Evolutionary conservation across 1,139 yeast species (phyloP).

Genomic region (Candida glucosophila): DNA sequence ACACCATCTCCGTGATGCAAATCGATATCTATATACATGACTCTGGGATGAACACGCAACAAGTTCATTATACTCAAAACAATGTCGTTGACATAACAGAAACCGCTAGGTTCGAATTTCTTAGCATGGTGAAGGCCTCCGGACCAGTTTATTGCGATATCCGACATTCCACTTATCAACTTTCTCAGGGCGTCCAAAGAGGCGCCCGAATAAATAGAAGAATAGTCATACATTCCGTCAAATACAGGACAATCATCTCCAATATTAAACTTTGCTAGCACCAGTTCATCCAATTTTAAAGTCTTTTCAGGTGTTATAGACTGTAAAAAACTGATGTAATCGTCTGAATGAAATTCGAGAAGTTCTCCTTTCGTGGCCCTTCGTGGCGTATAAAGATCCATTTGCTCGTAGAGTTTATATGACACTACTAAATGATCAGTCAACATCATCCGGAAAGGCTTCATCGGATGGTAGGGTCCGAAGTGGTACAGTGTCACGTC

Average conservation of each 20-base stretch:
- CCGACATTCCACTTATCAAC: conserved; percentile 76
- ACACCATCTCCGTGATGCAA: conserved; percentile 98
- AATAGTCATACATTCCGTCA: conserved; percentile 88
- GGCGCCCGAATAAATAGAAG: conserved; percentile 84
- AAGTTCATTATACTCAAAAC: conserved; percentile 80
- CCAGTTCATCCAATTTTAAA: conserved; percentile 44
- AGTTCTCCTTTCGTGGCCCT: conserved; percentile 77
- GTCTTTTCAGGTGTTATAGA: conserved; percentile 77
- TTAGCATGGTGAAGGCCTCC: conserved; percentile 98
- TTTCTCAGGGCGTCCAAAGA: conserved; percentile 88
- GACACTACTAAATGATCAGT: conserved; percentile 87
- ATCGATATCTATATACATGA: conserved; percentile 88
- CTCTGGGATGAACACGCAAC: conserved; percentile 81
- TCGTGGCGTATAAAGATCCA: conserved; percentile 84
- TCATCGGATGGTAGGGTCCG: conserved; percentile 95
- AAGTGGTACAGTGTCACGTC: conserved; percentile 77
- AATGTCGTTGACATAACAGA: conserved; percentile 91
- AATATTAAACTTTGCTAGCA: conserved; percentile 73
- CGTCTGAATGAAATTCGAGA: conserved; percentile 75
- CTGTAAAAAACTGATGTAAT: conserved; percentile 74
- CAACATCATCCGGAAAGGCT: conserved; percentile 89
- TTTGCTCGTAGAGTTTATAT: conserved; percentile 76
- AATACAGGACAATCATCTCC: conserved; percentile 98
- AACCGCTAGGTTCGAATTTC: conserved; percentile 88
- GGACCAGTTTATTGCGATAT: conserved; percentile 94